A percentile compares a stretch with the other conserved stretches of the same genome.
These are phyloP conservation scores for Neurospora cerealis DNA, from an alignment of 495 filamentous ascomycete species.

Conservation along the genomic window DNA sequence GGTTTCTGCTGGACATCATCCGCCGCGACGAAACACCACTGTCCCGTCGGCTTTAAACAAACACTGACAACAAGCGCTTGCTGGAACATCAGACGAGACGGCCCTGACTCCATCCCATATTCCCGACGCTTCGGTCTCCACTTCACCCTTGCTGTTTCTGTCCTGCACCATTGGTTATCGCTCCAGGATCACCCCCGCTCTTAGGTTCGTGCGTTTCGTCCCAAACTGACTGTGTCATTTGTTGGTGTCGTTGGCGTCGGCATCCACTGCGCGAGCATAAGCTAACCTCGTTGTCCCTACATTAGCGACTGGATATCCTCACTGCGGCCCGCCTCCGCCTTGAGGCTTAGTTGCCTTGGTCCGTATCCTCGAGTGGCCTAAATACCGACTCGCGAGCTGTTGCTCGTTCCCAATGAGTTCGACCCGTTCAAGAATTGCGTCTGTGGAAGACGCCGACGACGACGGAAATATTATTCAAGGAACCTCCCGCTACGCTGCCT, in stretches of 20 bases:
- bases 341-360: conserved; percentile 21
- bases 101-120: neutral
- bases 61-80: neutral
- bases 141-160: neutral
- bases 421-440: conserved; percentile 24
- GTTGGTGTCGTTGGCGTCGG: neutral
- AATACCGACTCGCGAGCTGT: conserved; percentile 9
- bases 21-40: conserved; percentile 9
- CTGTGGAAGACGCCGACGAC: conserved; percentile 41
- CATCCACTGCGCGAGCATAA: neutral
- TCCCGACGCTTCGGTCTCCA: neutral
- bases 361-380: neutral
- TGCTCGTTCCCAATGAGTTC: conserved; percentile 20
- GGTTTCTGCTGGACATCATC: conserved; percentile 8
- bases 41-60: neutral
- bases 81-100: neutral
- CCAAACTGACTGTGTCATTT: neutral
- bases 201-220: neutral
- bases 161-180: neutral
- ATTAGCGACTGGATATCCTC: conserved; percentile 3
- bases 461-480: conserved; percentile 29
- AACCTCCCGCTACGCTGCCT: conserved; percentile 26
- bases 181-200: neutral
- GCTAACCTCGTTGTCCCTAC: neutral
- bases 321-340: conserved; percentile 16